Evolutionary conservation across 2,329 filamentous ascomycete genomes (phyloP).

Genomic region (Colletotrichum trifolii): DNA sequence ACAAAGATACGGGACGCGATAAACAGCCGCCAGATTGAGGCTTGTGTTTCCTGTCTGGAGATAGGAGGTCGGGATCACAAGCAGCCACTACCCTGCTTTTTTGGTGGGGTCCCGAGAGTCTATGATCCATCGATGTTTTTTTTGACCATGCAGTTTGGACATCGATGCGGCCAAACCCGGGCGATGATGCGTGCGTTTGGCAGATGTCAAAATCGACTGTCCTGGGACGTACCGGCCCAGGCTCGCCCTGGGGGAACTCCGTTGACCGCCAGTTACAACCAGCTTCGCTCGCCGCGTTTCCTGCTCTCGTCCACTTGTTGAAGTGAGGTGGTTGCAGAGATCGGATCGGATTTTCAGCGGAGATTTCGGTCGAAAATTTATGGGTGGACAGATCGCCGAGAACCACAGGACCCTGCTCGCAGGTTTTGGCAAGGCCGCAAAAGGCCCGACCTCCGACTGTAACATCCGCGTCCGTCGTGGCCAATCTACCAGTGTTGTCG

Average conservation of each 20-base stretch:
- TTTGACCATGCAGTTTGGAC: constrained; percentile 19
- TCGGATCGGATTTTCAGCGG: constrained; percentile 32
- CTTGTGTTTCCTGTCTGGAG: constrained; percentile 12
- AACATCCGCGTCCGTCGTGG: constrained; percentile 17
- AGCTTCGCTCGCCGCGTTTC: neutral
- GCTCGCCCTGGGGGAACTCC: neutral
- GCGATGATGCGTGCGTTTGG: constrained; percentile 33
- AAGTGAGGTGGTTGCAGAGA: neutral
- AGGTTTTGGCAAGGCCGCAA: constrained; percentile 23
- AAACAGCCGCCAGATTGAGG: constrained; percentile 1
- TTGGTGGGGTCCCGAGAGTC: constrained; percentile 34
- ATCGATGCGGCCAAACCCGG: constrained; percentile 32
- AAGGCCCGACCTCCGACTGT: constrained; percentile 23
- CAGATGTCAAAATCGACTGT: constrained; percentile 31
- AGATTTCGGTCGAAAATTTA: constrained; percentile 31
- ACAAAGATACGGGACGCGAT: constrained; percentile 33
- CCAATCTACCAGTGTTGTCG: neutral
- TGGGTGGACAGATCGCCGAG: constrained; percentile 23
- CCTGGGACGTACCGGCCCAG: neutral
- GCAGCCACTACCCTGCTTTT: constrained; percentile 27
- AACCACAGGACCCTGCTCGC: constrained; percentile 17
- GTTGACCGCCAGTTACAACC: constrained; percentile 13
- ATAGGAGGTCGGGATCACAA: constrained; percentile 33
- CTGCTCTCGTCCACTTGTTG: neutral
- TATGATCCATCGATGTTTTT: constrained; percentile 36